These are phyloP conservation scores for Lentinula edodes DNA, from an alignment of 768 basidiomycete genomes.

Conservation along the genomic window DNA sequence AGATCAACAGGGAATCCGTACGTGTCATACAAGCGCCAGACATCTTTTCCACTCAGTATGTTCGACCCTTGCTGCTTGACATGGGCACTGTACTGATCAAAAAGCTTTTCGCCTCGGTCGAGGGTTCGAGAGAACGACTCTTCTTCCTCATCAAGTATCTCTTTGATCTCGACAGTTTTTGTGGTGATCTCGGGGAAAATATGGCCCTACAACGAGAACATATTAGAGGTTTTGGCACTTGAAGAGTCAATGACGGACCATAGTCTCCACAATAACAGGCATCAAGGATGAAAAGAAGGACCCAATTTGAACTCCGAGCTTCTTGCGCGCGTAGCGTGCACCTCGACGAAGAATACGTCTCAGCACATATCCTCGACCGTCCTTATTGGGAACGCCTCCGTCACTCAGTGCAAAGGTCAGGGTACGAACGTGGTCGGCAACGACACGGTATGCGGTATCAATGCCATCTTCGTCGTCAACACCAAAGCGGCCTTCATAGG, in stretches of 20 bases:
- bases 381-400: conserved; percentile 93
- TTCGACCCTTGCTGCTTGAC: conserved; percentile 58
- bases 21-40: conserved; percentile 97
- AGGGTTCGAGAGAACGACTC: conserved; percentile 96
- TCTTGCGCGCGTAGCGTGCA: conserved; percentile 93
- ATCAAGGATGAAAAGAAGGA: conserved; percentile 92
- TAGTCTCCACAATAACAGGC: conserved; percentile 83
- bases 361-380: conserved; percentile 96
- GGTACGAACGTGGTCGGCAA: conserved; percentile 95
- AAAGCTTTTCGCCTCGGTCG: conserved; percentile 93
- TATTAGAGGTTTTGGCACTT: conserved; percentile 6
- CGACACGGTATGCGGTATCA: conserved; percentile 95
- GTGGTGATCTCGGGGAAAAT: conserved; percentile 93
- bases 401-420: conserved; percentile 94
- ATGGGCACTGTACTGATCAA: conserved; percentile 77
- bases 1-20: conserved; percentile 98
- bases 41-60: conserved; percentile 83
- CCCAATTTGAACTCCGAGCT: conserved; percentile 87
- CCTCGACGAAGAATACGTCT: conserved; percentile 90
- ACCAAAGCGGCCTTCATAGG: conserved; percentile 89
- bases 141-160: conserved; percentile 96
- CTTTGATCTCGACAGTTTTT: conserved; percentile 77
- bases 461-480: conserved; percentile 93
- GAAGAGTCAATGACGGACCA: conserved; percentile 45
- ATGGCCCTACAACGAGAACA: conserved; percentile 46